Conservation (phyloP, 2,329 filamentous ascomycete genomes). For the Chalara sp. region DNA sequence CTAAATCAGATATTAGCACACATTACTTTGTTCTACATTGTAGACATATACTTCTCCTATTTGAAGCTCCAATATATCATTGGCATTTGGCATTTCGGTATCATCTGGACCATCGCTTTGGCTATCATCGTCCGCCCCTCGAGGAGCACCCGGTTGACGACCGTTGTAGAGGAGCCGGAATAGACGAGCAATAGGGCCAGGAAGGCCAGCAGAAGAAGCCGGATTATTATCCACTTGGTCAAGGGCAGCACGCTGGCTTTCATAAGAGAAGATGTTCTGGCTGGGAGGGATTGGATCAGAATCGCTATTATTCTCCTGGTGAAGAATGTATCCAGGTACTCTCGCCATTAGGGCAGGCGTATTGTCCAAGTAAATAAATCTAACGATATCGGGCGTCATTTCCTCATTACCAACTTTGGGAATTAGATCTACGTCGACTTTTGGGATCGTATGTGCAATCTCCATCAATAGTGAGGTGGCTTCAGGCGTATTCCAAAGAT, state of each 20-base stretch:
- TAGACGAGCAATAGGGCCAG: constrained; percentile 17
- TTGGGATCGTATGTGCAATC: constrained; percentile 42
- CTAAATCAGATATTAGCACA: too few species aligned
- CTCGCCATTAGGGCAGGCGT: constrained; percentile 25
- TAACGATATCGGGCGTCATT: constrained; percentile 25
- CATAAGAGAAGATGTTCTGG: constrained; percentile 23
- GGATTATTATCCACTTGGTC: constrained; percentile 1
- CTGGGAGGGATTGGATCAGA: constrained; percentile 28
- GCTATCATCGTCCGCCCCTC: too few species aligned
- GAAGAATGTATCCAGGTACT: constrained; percentile 22
- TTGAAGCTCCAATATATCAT: not conserved
- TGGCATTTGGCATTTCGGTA: not conserved
- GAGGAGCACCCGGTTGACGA: too few species aligned
- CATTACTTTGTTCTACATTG: too few species aligned
- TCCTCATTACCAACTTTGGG: constrained; percentile 14
- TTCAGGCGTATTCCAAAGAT: constrained; percentile 68
- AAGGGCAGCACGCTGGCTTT: constrained; percentile 12
- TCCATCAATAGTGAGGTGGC: constrained; percentile 55
- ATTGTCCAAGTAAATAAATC: constrained; percentile 28
- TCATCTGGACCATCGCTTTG: not conserved
- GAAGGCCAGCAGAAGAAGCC: constrained; percentile 8
- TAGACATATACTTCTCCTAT: too few species aligned
- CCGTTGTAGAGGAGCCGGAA: not conserved
- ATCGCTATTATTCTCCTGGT: constrained; percentile 26
- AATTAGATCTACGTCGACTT: constrained; percentile 12